These are phyloP conservation scores for Verticillium dahliae DNA, from an alignment of 2,329 filamentous ascomycete species.

Conservation along the genomic window DNA sequence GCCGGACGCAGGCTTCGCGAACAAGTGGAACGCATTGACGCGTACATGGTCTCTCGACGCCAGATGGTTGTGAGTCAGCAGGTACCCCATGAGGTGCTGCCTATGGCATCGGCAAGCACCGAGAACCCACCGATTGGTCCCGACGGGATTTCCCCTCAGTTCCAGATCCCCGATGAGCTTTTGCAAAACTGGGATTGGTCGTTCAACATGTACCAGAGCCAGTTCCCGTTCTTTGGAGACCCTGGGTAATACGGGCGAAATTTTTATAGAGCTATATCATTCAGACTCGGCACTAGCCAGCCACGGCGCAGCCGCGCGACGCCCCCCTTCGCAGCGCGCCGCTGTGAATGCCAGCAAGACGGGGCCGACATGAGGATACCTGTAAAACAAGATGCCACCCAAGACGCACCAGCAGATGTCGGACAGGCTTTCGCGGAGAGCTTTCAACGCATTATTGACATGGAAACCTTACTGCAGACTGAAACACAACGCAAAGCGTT, in stretches of 20 bases:
- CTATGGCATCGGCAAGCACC: background rate
- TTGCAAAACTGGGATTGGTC: conserved; percentile 5
- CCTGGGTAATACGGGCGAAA: background rate
- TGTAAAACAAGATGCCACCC: background rate
- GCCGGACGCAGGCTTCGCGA: conserved; percentile 16
- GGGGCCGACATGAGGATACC: background rate
- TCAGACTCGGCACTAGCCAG: background rate
- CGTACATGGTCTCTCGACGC: conserved; percentile 13
- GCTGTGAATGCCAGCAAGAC: background rate
- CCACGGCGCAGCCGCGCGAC: background rate
- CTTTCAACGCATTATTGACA: background rate
- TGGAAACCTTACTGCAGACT: background rate
- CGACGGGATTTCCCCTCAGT: conserved; percentile 1
- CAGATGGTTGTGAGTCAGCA: conserved; percentile 1
- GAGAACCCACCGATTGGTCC: background rate
- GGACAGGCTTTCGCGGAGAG: background rate
- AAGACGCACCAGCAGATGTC: background rate
- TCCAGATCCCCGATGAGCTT: conserved; percentile 6
- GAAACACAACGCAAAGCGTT: background rate
- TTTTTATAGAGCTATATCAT: background rate
- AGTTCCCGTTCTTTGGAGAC: background rate
- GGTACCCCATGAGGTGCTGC: background rate
- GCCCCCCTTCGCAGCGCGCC: background rate
- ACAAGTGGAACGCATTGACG: conserved; percentile 17
- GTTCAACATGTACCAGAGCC: conserved; percentile 1